A percentile compares a stretch with the other conserved stretches of the same genome.
These are phyloP conservation scores for Ananas comosus DNA, from an alignment of 176 grass and related monocot species.

Conservation along the genomic window DNA sequence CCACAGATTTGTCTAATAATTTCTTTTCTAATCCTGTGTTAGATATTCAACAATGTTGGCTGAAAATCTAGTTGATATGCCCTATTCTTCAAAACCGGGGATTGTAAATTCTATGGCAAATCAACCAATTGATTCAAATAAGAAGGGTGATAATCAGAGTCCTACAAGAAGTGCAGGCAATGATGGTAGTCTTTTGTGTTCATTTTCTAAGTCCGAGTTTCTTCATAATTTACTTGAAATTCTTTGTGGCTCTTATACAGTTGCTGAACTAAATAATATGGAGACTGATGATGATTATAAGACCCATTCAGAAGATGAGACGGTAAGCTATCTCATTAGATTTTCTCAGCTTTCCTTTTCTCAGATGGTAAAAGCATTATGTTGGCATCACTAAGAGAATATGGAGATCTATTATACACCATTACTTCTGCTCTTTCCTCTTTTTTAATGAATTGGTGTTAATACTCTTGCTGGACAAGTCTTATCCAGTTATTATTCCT, in stretches of 20 bases:
- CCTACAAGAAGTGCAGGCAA: constrained; percentile 22
- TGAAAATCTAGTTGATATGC: constrained; percentile 79
- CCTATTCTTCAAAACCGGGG: constrained; percentile 36
- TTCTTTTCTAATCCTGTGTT: constrained; percentile 1
- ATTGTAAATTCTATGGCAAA: constrained; percentile 24
- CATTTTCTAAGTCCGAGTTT: constrained; percentile 4
- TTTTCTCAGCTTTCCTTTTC: background rate
- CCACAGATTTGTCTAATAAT: background rate
- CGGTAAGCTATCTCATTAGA: constrained; percentile 33
- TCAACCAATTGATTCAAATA: constrained; percentile 30
- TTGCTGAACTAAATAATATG: constrained; percentile 33
- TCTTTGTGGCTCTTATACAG: constrained; percentile 7
- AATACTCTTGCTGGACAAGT: too few relatives aligned
- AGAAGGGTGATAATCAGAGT: constrained; percentile 33
- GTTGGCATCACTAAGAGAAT: background rate
- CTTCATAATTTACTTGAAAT: background rate
- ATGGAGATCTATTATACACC: too few relatives aligned
- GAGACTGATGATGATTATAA: constrained; percentile 66
- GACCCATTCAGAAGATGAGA: constrained; percentile 60
- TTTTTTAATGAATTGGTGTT: background rate
- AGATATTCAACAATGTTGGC: constrained; percentile 99
- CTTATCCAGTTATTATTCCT: too few relatives aligned
- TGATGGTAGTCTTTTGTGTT: constrained; percentile 21
- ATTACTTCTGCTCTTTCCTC: too few relatives aligned
- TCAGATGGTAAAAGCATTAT: background rate